phyloP scores from a whole-genome alignment of 1,284 basidiomycete genomes.

The Trametes polyzona region DNA sequence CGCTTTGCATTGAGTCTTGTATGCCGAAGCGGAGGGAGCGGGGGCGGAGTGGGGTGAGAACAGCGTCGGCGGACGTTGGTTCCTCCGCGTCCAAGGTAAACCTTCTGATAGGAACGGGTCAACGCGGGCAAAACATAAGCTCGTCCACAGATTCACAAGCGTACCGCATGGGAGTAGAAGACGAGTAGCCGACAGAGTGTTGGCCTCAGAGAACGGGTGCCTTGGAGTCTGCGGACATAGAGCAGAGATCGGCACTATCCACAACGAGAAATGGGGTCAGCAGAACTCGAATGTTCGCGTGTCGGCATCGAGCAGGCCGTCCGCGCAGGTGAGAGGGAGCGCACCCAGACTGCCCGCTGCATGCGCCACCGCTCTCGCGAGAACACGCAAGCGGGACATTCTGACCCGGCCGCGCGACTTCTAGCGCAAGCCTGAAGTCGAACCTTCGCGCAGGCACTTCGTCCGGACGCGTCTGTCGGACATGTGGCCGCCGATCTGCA shows the following conservation, averaged over 20 bases:
- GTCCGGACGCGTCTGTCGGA: slow-evolving; percentile 1
- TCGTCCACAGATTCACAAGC: neutral
- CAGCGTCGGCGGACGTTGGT: neutral
- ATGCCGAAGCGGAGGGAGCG: neutral
- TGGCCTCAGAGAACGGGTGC: neutral
- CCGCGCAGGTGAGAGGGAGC: neutral
- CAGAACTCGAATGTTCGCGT: neutral
- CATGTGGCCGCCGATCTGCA: slow-evolving; percentile 16
- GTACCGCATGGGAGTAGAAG: no score
- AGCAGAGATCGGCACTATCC: neutral
- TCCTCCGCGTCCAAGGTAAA: neutral
- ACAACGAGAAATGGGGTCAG: neutral
- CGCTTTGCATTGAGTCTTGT: neutral
- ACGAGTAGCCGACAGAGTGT: neutral
- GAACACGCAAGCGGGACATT: neutral
- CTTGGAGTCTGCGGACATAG: neutral
- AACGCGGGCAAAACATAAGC: neutral
- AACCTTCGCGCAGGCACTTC: slow-evolving; percentile 6
- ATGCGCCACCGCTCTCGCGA: neutral
- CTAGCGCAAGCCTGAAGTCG: slow-evolving; percentile 7
- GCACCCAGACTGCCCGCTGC: neutral
- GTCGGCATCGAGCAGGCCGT: neutral
- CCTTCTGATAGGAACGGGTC: neutral
- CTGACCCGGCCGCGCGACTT: slow-evolving; percentile 6
- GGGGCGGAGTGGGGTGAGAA: neutral